Evolutionary conservation across 2,329 filamentous ascomycete species (phyloP).

Genomic region (Penicillium sp.): DNA sequence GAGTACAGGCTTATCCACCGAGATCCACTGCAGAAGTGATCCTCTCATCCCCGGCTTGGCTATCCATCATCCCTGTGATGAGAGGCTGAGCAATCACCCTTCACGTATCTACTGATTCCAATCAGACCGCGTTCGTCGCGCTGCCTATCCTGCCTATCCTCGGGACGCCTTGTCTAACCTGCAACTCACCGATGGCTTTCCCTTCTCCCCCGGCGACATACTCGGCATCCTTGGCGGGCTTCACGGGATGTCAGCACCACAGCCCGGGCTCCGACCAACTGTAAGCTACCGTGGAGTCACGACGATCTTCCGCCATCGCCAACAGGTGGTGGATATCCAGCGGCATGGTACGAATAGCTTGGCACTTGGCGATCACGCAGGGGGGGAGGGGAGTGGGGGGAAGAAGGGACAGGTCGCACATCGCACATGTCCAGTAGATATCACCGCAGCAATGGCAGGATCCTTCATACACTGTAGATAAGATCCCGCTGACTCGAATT

Average conservation of each 20-base stretch:
- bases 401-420: constrained; percentile 14
- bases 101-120: constrained; percentile 11
- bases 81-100: not conserved
- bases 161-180: constrained; percentile 18
- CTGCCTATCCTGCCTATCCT: constrained; percentile 4
- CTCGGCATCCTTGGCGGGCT: constrained; percentile 26
- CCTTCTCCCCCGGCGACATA: constrained; percentile 17
- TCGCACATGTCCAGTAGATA: constrained; percentile 2
- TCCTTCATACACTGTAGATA: not conserved
- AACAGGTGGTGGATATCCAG: constrained; percentile 8
- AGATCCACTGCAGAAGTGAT: not conserved
- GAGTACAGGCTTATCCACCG: constrained; percentile 2
- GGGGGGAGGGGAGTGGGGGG: no score
- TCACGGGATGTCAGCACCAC: constrained; percentile 15
- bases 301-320: constrained; percentile 20
- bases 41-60: not conserved
- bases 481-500: not conserved
- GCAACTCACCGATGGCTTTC: constrained; percentile 16
- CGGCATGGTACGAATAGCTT: constrained; percentile 32
- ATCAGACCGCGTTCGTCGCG: no score
- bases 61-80: not conserved
- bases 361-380: constrained; percentile 39
- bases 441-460: constrained; percentile 9
- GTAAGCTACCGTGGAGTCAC: constrained; percentile 17
- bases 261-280: constrained; percentile 22